Evolutionary conservation across 1,284 basidiomycete genomes (phyloP), one percentile per base, ranked within the genome.

Genomic region (Cronartium quercuum): DNA sequence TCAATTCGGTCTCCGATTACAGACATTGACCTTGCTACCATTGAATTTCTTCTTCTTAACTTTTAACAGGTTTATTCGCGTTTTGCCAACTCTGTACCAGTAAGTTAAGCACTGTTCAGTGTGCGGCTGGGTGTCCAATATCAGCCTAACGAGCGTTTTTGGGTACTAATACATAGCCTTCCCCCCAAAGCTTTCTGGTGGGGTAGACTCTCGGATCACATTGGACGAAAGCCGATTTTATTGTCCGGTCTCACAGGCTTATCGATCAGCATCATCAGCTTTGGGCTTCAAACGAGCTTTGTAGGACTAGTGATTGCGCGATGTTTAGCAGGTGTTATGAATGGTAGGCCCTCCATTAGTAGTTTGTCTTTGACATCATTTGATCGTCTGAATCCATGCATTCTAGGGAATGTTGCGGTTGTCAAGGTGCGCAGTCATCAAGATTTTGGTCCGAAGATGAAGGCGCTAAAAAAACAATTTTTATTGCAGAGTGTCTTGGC

Each of bases 181-280:
- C 6, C 37, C 57, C 24, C 7, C 37, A 61, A 21, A 71, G 68
- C 29, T 34, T 64, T 71, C 55, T 71, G 68, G 68, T 78, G 77
- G 77, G 77, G 76, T 24, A 71, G 67, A 35, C 60, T 71, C 10
- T 76, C 75, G 34, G 78, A 78, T 58, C 58, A 65, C 9, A 51
- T 74, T 18, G 78, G 78, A 55, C 42, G 78, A 34, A 77, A 77
- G 38, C 77, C 77, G 6, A 71, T 78, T 34, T 34, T 78, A 1
- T 44, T 78, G 47, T 68, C 18, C 37, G 78, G 78, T 3, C 51
- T 78, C 5, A 55, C 66, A 1, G 78, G 78, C n/a, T 44, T 76
- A 21, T 60, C 77, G 44, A 67, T 77, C n/a, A 68, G 66, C n/a
- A 68, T 76, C 1, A 61, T 76, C 7, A 66, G 66, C 13, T 75